Evolutionary conservation across 441 rosid species (phyloP).

Genomic region (Croton laevigatus): DNA sequence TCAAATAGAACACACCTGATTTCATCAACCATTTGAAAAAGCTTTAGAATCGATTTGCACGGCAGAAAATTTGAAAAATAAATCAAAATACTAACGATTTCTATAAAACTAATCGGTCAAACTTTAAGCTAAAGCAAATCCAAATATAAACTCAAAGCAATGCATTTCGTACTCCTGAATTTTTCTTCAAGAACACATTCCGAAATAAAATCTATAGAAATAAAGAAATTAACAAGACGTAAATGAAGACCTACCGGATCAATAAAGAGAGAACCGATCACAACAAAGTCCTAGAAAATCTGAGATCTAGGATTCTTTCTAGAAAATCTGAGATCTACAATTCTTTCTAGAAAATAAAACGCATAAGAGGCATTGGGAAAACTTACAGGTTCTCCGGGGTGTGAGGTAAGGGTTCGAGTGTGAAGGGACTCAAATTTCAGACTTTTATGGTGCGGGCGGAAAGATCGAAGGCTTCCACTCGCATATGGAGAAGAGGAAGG

Average conservation of each 20-base stretch:
- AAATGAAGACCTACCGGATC: background rate
- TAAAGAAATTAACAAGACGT: background rate
- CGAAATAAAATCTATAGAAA: background rate
- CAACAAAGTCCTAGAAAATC: background rate
- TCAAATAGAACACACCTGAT: background rate
- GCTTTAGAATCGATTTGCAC: background rate
- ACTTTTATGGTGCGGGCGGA: background rate
- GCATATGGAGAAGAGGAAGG: background rate
- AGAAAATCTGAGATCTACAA: background rate
- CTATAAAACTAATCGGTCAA: background rate
- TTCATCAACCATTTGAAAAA: background rate
- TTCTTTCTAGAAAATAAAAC: background rate
- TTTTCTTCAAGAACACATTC: background rate
- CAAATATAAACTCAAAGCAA: too few relatives aligned
- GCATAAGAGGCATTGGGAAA: background rate
- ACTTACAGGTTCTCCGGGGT: background rate
- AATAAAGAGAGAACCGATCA: background rate
- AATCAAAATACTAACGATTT: too few relatives aligned
- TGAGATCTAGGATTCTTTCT: background rate
- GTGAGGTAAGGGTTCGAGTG: background rate
- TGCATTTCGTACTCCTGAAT: background rate
- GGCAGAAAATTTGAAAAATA: background rate
- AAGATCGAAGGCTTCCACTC: background rate
- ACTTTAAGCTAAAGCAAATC: background rate
- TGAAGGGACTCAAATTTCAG: background rate